A percentile compares a stretch with the other conserved stretches of the same genome.
Conservation (phyloP, 495 filamentous ascomycete species). For the Neurospora africana region DNA sequence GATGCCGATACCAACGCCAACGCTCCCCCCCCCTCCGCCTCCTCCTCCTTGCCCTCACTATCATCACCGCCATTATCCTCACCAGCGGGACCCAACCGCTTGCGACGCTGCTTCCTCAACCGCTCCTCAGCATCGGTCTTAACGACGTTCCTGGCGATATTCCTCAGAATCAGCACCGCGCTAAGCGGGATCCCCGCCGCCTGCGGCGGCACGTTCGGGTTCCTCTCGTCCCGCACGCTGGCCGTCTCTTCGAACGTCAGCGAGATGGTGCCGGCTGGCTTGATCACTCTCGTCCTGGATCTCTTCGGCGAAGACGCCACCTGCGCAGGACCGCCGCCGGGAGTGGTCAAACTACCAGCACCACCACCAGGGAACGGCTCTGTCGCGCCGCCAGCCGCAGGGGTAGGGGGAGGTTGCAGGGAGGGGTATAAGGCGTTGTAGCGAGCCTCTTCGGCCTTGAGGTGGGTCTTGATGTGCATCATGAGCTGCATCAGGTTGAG, state of each 20-base stretch:
- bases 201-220: slow-evolving; percentile 43
- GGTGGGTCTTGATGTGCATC: slow-evolving; percentile 55
- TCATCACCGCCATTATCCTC: background rate
- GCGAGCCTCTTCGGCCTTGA: slow-evolving; percentile 33
- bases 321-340: background rate
- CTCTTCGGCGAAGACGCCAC: slow-evolving; percentile 20
- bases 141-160: slow-evolving; percentile 68
- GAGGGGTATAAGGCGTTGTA: slow-evolving; percentile 3
- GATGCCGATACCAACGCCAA: background rate
- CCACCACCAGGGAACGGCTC: background rate
- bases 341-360: background rate
- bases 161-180: slow-evolving; percentile 75
- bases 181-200: slow-evolving; percentile 78
- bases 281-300: slow-evolving; percentile 38
- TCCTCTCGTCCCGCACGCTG: slow-evolving; percentile 57
- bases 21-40: slow-evolving; percentile 16
- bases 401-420: background rate
- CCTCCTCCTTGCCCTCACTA: slow-evolving; percentile 33
- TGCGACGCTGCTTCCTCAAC: slow-evolving; percentile 36
- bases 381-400: background rate
- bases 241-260: slow-evolving; percentile 53
- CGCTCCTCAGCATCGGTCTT: slow-evolving; percentile 45
- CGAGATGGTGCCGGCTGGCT: slow-evolving; percentile 43
- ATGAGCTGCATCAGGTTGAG: slow-evolving; percentile 40
- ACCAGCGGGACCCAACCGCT: background rate